Evolutionary conservation across 2,329 filamentous ascomycete species (phyloP).

Genomic region (Microcyclosporella mali): DNA sequence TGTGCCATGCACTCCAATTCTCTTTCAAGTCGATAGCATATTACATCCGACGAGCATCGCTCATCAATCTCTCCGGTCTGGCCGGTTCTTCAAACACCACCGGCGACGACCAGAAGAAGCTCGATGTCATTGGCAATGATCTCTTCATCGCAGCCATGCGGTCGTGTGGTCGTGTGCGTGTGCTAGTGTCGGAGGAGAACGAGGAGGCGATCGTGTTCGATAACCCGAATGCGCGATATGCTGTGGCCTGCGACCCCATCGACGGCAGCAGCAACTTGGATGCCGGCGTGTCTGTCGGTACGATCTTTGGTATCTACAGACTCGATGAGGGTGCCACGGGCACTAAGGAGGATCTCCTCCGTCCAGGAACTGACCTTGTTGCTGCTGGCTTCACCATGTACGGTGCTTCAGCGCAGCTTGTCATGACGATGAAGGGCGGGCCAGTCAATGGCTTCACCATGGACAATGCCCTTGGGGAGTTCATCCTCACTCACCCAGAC

Average conservation of each 20-base stretch:
- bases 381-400: conserved; percentile 99
- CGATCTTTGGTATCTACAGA: conserved; percentile 93
- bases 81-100: conserved; percentile 92
- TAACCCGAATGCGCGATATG: conserved; percentile 71
- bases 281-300: conserved; percentile 94
- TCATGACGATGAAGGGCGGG: conserved; percentile 92
- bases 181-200: conserved; percentile 97
- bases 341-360: conserved; percentile 77
- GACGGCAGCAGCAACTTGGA: conserved; percentile 97
- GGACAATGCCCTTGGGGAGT: conserved; percentile 93
- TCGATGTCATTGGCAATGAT: conserved; percentile 98
- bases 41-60: conserved; percentile 91
- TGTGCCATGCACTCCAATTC: conserved; percentile 97
- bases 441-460: conserved; percentile 96
- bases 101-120: conserved; percentile 98
- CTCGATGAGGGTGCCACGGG: conserved; percentile 69
- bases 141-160: conserved; percentile 94
- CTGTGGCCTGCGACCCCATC: conserved; percentile 94
- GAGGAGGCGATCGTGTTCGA: conserved; percentile 85
- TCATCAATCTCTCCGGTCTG: conserved; percentile 83
- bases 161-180: conserved; percentile 80
- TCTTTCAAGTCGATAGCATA: conserved; percentile 99
- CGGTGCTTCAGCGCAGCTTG: conserved; percentile 89
- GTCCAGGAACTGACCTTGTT: conserved; percentile 83
- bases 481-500: conserved; percentile 93